A percentile compares a stretch with the other conserved stretches of the same genome.
phyloP scores from a whole-genome alignment of 345 rosid species.

The Populus tremula region DNA sequence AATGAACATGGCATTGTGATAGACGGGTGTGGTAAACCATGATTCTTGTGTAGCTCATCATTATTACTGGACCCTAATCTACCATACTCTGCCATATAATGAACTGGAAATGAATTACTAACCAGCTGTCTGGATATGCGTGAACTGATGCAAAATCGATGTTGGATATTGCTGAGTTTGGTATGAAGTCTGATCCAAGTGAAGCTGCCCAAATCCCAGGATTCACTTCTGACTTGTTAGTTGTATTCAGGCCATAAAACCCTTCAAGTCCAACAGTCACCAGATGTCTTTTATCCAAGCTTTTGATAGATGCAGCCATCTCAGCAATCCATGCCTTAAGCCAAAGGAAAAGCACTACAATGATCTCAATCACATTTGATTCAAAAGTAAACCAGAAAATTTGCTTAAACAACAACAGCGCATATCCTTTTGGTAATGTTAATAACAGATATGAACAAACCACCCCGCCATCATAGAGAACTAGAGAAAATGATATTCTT shows the following conservation, averaged over 20 bases:
- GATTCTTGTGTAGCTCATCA: background rate
- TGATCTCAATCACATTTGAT: background rate
- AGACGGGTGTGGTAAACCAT: background rate
- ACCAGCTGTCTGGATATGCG: conserved; percentile 57
- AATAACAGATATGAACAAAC: no score
- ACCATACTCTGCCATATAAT: background rate
- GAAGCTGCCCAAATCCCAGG: conserved; percentile 53
- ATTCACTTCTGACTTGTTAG: conserved; percentile 30
- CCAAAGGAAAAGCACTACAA: conserved; percentile 2
- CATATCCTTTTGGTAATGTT: no score
- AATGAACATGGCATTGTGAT: background rate
- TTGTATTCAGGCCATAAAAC: conserved; percentile 36
- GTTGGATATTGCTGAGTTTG: conserved; percentile 35
- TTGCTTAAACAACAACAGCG: no score
- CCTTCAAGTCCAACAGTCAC: conserved; percentile 48
- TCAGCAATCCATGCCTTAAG: conserved; percentile 47
- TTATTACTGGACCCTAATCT: background rate
- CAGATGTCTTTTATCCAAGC: conserved; percentile 43
- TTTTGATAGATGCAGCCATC: conserved; percentile 48
- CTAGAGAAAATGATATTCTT: background rate
- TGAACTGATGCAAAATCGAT: conserved; percentile 55
- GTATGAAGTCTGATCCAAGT: conserved; percentile 48
- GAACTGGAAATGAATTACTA: conserved; percentile 11
- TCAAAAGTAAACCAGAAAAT: background rate
- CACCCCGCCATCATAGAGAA: no score